phyloP scores from a whole-genome alignment of 495 filamentous ascomycete genomes.

The Staphylotrichum longicolle region DNA sequence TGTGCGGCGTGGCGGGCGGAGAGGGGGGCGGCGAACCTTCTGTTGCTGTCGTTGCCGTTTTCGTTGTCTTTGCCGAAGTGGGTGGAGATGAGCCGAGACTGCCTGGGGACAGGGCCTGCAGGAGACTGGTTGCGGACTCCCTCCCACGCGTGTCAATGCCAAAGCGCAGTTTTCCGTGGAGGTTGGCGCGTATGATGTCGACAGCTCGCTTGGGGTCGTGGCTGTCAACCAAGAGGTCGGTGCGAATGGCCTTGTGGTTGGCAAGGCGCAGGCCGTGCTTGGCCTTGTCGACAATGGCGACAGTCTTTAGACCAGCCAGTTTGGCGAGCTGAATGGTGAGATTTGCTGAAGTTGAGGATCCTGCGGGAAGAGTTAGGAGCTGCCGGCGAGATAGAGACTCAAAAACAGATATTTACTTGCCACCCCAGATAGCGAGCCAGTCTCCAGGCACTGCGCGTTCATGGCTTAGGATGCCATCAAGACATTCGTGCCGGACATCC shows the following conservation, averaged over 20 bases:
- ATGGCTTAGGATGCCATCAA: slow-evolving; percentile 41
- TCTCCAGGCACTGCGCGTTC: slow-evolving; percentile 54
- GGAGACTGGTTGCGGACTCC: slow-evolving; percentile 53
- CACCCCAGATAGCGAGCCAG: slow-evolving; percentile 70
- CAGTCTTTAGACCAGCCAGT: slow-evolving; percentile 55
- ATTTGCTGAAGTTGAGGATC: slow-evolving; percentile 61
- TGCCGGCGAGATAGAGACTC: too few relatives aligned
- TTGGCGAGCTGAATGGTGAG: slow-evolving; percentile 60
- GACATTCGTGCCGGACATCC: slow-evolving; percentile 56
- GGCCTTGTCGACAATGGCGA: slow-evolving; percentile 59
- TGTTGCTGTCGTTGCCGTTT: background rate
- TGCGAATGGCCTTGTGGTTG: slow-evolving; percentile 43
- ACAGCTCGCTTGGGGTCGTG: slow-evolving; percentile 58
- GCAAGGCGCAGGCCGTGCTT: slow-evolving; percentile 57
- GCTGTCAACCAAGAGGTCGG: slow-evolving; percentile 61
- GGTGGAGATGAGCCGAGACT: background rate
- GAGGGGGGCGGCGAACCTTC: slow-evolving; percentile 19
- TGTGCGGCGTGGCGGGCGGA: slow-evolving; percentile 27
- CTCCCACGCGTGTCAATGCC: slow-evolving; percentile 61
- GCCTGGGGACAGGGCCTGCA: slow-evolving; percentile 44
- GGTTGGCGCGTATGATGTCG: slow-evolving; percentile 57
- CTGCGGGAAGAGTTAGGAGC: too few relatives aligned
- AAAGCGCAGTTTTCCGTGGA: slow-evolving; percentile 55
- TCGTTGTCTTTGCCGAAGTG: background rate
- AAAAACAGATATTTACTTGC: too few relatives aligned